Percentiles rank a stretch among this genome's conserved stretches.
phyloP scores from a whole-genome alignment of 306 rosid species.

The Gillenia trifoliata region DNA sequence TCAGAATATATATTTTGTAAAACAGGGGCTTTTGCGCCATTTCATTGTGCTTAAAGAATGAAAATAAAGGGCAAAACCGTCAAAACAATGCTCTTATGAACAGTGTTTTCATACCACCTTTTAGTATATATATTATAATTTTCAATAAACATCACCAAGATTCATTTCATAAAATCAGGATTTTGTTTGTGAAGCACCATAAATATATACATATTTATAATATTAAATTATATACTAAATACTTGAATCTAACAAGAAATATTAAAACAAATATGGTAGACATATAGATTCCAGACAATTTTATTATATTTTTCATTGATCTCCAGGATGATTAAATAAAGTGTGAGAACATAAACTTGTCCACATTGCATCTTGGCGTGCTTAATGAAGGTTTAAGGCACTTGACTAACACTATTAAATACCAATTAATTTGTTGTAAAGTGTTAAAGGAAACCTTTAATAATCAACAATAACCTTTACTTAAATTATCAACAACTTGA shows the following conservation, averaged over 20 bases:
- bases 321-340: not conserved
- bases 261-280: slow-evolving; percentile 6
- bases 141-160: slow-evolving; percentile 9
- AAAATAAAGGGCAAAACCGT: too few relatives aligned
- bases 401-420: not conserved
- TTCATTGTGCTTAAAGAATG: too few relatives aligned
- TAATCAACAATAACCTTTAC: not conserved
- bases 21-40: too few relatives aligned
- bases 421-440: not conserved
- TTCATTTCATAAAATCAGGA: slow-evolving; percentile 12
- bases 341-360: not conserved
- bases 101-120: too few relatives aligned
- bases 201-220: not conserved
- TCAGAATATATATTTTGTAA: too few relatives aligned
- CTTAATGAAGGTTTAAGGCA: not conserved
- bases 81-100: too few relatives aligned
- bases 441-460: not conserved
- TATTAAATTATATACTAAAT: not conserved
- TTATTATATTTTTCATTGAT: not conserved
- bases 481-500: not conserved
- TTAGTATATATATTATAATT: too few relatives aligned
- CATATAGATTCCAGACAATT: slow-evolving; percentile 1
- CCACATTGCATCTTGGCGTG: not conserved
- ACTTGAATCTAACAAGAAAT: not conserved
- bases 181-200: not conserved